A percentile compares a stretch with the other conserved stretches of the same genome.
Evolutionary conservation across 352 stramenopile genomes (phyloP).

Genomic region (Phytophthora rubi): DNA sequence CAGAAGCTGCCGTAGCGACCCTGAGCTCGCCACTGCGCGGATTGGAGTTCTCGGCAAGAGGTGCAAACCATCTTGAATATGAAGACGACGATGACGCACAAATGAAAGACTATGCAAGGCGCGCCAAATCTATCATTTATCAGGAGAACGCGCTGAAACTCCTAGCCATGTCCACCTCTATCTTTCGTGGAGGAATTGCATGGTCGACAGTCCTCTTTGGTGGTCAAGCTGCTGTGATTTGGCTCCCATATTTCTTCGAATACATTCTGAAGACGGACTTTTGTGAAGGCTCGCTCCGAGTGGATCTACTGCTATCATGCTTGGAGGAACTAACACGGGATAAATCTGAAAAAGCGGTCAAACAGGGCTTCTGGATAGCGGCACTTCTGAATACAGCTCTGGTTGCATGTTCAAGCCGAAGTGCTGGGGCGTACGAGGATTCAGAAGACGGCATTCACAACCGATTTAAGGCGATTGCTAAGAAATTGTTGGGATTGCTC

Average conservation of each 20-base stretch:
- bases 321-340: conserved; percentile 18
- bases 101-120: conserved; percentile 19
- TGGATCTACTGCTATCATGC: conserved; percentile 25
- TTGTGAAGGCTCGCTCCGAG: conserved; percentile 23
- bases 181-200: conserved; percentile 31
- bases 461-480: conserved; percentile 18
- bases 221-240: conserved; percentile 27
- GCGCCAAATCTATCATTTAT: conserved; percentile 38
- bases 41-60: conserved; percentile 37
- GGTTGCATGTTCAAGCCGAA: conserved; percentile 35
- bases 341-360: conserved; percentile 18
- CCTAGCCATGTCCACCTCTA: conserved; percentile 16
- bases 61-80: conserved; percentile 21
- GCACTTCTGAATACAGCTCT: conserved; percentile 50
- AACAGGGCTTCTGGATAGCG: conserved; percentile 44
- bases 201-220: conserved; percentile 39
- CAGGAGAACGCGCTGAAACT: conserved; percentile 41
- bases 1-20: conserved; percentile 26
- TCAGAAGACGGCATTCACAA: not conserved
- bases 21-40: conserved; percentile 35
- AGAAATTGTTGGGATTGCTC: conserved; percentile 25
- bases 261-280: conserved; percentile 37
- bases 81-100: conserved; percentile 13
- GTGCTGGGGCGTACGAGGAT: conserved; percentile 15
- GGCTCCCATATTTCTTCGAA: conserved; percentile 47